Percentiles rank a stretch among this genome's conserved stretches.
Evolutionary conservation across 164 flowering plant species (phyloP).

Genomic region (Chloranthus sessilifolius): DNA sequence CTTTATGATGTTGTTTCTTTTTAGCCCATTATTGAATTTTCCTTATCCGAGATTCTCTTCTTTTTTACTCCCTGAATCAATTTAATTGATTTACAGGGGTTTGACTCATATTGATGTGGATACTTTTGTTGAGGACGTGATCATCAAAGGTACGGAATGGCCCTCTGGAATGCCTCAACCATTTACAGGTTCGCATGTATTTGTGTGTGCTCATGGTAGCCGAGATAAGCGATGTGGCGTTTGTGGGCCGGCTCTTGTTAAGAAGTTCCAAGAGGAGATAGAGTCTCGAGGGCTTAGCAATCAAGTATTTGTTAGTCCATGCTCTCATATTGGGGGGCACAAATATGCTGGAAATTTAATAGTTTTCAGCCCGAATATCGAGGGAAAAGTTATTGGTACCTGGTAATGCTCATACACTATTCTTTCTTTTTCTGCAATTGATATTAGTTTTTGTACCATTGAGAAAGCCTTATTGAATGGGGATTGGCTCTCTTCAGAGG

Average conservation of each 20-base stretch:
- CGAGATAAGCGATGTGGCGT: slow-evolving; percentile 93
- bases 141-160: slow-evolving; percentile 65
- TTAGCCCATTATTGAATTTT: neutral
- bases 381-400: slow-evolving; percentile 62
- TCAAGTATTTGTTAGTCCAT: slow-evolving; percentile 61
- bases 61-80: slow-evolving; percentile 5
- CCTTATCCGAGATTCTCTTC: neutral
- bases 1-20: no score
- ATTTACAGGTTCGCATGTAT: slow-evolving; percentile 63
- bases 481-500: no score
- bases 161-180: slow-evolving; percentile 44
- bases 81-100: slow-evolving; percentile 38
- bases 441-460: no score
- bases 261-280: slow-evolving; percentile 64
- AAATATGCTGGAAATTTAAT: slow-evolving; percentile 96
- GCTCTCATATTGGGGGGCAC: slow-evolving; percentile 95
- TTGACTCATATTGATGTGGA: slow-evolving; percentile 64
- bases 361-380: slow-evolving; percentile 50
- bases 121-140: slow-evolving; percentile 76
- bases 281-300: slow-evolving; percentile 45
- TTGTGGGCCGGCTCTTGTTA: slow-evolving; percentile 85
- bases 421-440: neutral
- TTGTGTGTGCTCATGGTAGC: slow-evolving; percentile 86
- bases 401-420: slow-evolving; percentile 45
- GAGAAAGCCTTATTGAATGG: no score